These are phyloP conservation scores for Euphorbia corollata DNA, from an alignment of 441 rosid genomes.

Conservation along the genomic window DNA sequence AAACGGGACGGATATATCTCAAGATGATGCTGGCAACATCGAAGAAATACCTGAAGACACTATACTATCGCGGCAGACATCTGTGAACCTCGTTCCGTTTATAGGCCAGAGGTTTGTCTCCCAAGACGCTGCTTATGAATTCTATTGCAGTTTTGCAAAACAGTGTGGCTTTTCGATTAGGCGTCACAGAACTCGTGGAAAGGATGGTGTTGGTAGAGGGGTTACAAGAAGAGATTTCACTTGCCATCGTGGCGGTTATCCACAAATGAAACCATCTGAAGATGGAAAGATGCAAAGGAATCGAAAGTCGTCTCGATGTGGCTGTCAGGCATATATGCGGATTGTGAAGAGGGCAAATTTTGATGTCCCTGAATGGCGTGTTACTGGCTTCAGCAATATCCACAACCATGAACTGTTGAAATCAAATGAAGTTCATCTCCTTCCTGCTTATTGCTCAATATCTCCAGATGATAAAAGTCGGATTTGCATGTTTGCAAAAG, in stretches of 20 bases:
- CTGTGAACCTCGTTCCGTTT: slow-evolving; percentile 51
- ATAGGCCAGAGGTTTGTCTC: slow-evolving; percentile 58
- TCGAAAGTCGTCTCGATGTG: slow-evolving; percentile 54
- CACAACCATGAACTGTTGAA: slow-evolving; percentile 56
- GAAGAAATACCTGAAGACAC: slow-evolving; percentile 45
- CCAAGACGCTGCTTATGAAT: slow-evolving; percentile 64
- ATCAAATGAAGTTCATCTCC: slow-evolving; percentile 34
- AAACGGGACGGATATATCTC: slow-evolving; percentile 40
- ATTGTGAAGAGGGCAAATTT: slow-evolving; percentile 57
- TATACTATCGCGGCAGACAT: slow-evolving; percentile 49
- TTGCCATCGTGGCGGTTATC: slow-evolving; percentile 65
- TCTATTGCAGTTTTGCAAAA: slow-evolving; percentile 59
- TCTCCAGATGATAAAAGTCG: slow-evolving; percentile 48
- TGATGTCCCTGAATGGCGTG: slow-evolving; percentile 59
- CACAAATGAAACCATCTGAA: slow-evolving; percentile 46
- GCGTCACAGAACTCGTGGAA: slow-evolving; percentile 53
- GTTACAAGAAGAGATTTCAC: slow-evolving; percentile 61
- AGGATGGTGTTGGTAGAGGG: slow-evolving; percentile 62
- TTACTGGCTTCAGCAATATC: slow-evolving; percentile 52
- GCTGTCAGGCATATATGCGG: slow-evolving; percentile 53
- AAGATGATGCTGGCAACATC: slow-evolving; percentile 33
- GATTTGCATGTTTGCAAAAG: slow-evolving; percentile 59
- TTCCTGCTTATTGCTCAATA: slow-evolving; percentile 45
- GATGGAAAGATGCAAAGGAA: slow-evolving; percentile 62
- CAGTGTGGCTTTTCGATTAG: slow-evolving; percentile 64